Base-by-base conservation (phyloP, 2,329 filamentous ascomycete species). In the Penicillium concentricum region DNA sequence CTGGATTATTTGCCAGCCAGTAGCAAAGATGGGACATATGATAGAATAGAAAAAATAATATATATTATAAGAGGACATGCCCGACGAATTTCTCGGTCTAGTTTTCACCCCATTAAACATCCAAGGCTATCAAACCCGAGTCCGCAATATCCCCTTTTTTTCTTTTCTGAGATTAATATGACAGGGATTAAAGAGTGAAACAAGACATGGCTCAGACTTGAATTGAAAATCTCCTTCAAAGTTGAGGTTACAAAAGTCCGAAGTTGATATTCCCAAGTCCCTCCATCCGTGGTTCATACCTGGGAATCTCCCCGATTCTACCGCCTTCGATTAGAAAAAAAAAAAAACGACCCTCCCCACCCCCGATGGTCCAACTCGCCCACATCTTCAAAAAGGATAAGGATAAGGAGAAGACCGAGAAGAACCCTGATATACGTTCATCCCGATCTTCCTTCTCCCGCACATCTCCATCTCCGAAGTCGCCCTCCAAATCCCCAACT, bases 291-390 rank as follows among this genome's bases (percentile, higher is more conserved):
- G 57, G 57, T 59, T 66, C 56, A 60, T 28, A 56, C 43, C 53
- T 57, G 34, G 41, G 28, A 56, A 42, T 50, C 60, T 58, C 44
- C 55, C 54, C 56, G 54, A 61, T 74, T 75, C 73, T 70, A 74
- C 72, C 72, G 72, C 72, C 70, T 75, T 75, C 72, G 72, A 74
- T 70, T 51, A 38, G 22, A 34, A 54, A 57, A 56, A 54, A 59
- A 63, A 62, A 59, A 55, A 56, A 43, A 43, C 44, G 47, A 16
- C 39, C 43, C 50, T 39, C 48, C 47, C 57, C 59, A 59, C 62
- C 51, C 67, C 63, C 56, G 61, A 67, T 66, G 66, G 60, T 66
- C 57, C 62, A 67, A 66, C 62, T 67, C 64, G 62, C 64, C 62
- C 64, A 67, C 54, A 64, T 67, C 53, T 67, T 65, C 59, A 51